Evolutionary conservation across 257 asterid species (phyloP), one percentile per base, ranked within the genome.

Genomic region (Scutellaria barbata): DNA sequence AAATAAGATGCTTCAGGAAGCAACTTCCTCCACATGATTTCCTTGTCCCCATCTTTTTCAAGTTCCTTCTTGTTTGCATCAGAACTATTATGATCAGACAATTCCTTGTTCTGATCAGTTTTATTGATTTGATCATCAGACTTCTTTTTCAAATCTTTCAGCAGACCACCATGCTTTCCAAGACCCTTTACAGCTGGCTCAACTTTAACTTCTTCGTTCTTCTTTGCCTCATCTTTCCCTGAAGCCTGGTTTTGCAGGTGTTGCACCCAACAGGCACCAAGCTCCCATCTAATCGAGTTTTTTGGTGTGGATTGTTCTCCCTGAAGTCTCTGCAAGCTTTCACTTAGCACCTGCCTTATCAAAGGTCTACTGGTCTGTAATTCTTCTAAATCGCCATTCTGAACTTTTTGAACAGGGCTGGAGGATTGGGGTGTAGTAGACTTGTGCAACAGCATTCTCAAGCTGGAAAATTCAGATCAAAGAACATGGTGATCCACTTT

Each of bases 241-340:
- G 90, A 81, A 63, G 83, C 86, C 74, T 74, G 85, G 71, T 80
- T 87, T 82, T 89, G 96, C 66, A 89, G 84, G 75, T 89, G 92
- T 75, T 89, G 96, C 75, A 89, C 90, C 96, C 96, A 89, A 71
- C 92, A 89, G 22, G 94, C 93, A 33, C 96, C 94, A 63, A 89
- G 90, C 82, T 89, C 96, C 96, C 96, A 89, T 77, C 96, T 82
- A 39, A 89, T 76, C 0, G 86, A 79, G 69, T 84, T 87, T 75
- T 63, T 76, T 20, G 76, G 82, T 59, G 79, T 77, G 51, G 73
- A 64, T 57, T 71, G 86, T 72, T 87, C 92, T n/a, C 42, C 88
- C 73, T 78, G 80, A 72, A 91, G 69, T 65, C 78, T 83, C 72
- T 64, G 59, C 75, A 89, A 63, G 80, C 97, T 89, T 73, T 82